phyloP scores from a whole-genome alignment of 2,329 filamentous ascomycete species.

The Beauveria sp. region DNA sequence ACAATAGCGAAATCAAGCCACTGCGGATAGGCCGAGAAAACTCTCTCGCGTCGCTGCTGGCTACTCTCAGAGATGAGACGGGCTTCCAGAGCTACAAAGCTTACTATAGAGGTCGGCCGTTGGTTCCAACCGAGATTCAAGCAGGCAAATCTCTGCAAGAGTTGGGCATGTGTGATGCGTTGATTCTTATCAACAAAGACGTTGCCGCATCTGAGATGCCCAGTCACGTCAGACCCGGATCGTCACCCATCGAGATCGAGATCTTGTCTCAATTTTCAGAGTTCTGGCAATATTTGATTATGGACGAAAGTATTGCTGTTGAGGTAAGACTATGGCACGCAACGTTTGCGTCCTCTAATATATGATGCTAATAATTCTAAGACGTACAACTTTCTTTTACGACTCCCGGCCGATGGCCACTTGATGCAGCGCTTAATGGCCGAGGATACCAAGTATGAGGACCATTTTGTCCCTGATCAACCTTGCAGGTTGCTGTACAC shows the following conservation, averaged over 20 bases:
- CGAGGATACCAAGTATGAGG: slow-evolving; percentile 41
- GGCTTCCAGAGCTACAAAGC: slow-evolving; percentile 70
- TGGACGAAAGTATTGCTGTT: slow-evolving; percentile 61
- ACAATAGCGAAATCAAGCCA: slow-evolving; percentile 51
- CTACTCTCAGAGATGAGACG: slow-evolving; percentile 58
- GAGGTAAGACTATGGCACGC: slow-evolving; percentile 41
- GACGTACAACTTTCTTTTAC: slow-evolving; percentile 64
- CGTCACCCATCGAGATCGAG: slow-evolving; percentile 63
- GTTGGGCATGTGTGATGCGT: slow-evolving; percentile 55
- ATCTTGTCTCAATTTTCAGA: slow-evolving; percentile 77
- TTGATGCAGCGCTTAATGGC: slow-evolving; percentile 53
- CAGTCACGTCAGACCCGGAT: slow-evolving; percentile 40
- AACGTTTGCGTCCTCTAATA: slow-evolving; percentile 14
- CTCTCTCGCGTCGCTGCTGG: slow-evolving; percentile 61
- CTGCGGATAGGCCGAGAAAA: slow-evolving; percentile 63
- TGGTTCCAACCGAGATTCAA: slow-evolving; percentile 53
- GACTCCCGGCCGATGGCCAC: slow-evolving; percentile 60
- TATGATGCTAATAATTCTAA: slow-evolving; percentile 20
- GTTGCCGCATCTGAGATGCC: slow-evolving; percentile 37
- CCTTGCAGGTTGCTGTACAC: slow-evolving; percentile 71
- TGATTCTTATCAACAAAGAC: slow-evolving; percentile 59
- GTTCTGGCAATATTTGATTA: slow-evolving; percentile 71
- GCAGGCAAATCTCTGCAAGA: slow-evolving; percentile 58
- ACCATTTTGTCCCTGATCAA: slow-evolving; percentile 61
- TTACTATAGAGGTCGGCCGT: slow-evolving; percentile 60